These are phyloP conservation scores for Tulasnella sp. DNA, from an alignment of 768 basidiomycete species.

Conservation along the genomic window DNA sequence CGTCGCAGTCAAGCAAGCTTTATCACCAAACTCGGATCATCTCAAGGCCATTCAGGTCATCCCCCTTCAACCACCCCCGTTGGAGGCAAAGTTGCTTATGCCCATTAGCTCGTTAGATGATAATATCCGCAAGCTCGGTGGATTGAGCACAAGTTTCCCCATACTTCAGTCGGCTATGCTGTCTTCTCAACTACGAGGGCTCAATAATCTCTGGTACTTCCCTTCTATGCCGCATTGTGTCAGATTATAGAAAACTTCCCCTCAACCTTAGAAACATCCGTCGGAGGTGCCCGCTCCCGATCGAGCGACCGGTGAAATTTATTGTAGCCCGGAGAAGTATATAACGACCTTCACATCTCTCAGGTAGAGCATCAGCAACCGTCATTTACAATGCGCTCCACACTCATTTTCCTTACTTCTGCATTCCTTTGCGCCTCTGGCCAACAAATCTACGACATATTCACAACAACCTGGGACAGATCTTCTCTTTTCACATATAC, in stretches of 20 bases:
- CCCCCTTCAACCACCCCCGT: too few species aligned
- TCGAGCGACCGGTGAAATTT: background rate
- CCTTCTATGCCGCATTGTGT: background rate
- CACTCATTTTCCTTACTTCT: conserved; percentile 1
- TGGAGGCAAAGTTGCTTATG: too few species aligned
- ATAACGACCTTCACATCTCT: background rate
- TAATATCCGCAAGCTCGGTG: background rate
- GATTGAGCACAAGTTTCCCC: background rate
- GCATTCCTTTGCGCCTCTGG: background rate
- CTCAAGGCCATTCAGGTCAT: background rate
- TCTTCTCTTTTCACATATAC: conserved; percentile 21
- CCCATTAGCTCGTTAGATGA: too few species aligned
- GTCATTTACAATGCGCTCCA: background rate
- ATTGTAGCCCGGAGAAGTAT: background rate
- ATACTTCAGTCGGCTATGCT: background rate
- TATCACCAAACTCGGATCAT: background rate
- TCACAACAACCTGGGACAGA: conserved; percentile 25
- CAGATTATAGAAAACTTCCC: background rate
- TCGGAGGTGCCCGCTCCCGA: background rate
- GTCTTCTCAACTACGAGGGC: background rate
- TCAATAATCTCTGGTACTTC: background rate
- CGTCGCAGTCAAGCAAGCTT: background rate
- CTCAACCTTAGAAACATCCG: background rate
- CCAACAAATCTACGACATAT: conserved; percentile 7
- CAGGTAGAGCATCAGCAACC: background rate